Conservation (phyloP, 2,329 filamentous ascomycete species). For the Colletotrichum endophyticum region DNA sequence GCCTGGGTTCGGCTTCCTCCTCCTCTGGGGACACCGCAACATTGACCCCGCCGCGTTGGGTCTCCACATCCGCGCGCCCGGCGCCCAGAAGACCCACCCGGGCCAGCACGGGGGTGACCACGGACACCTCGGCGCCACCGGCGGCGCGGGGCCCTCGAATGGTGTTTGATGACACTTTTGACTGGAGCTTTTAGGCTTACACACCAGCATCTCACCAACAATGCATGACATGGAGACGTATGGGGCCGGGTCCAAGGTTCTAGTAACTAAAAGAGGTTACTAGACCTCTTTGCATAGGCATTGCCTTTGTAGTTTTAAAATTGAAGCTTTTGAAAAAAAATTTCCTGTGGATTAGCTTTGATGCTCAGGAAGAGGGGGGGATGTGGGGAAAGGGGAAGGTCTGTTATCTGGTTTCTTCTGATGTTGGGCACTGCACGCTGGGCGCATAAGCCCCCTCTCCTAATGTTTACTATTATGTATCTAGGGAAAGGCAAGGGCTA, state of each 20-base stretch:
- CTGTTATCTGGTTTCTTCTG: background rate
- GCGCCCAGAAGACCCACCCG: background rate
- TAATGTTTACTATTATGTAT: background rate
- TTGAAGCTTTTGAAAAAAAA: background rate
- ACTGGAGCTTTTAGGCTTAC: background rate
- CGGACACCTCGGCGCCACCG: background rate
- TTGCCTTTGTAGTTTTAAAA: background rate
- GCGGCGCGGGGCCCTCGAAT: background rate
- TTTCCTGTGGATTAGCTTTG: background rate
- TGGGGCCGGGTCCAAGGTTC: background rate
- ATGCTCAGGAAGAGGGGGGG: background rate
- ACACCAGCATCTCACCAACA: background rate
- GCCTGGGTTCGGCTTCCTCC: constrained; percentile 63
- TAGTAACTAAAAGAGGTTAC: background rate
- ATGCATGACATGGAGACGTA: background rate
- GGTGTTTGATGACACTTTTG: background rate
- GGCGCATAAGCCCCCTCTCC: background rate
- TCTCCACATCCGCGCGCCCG: constrained; percentile 40
- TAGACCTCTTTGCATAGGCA: background rate
- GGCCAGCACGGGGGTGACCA: constrained; percentile 8
- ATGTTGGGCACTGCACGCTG: background rate
- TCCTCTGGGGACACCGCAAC: constrained; percentile 67
- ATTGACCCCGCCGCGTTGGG: constrained; percentile 64
- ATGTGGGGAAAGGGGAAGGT: background rate
- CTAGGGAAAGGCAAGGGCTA: background rate